Evolutionary conservation across 768 basidiomycete species (phyloP).

Genomic region (Hebeloma cylindrosporum): DNA sequence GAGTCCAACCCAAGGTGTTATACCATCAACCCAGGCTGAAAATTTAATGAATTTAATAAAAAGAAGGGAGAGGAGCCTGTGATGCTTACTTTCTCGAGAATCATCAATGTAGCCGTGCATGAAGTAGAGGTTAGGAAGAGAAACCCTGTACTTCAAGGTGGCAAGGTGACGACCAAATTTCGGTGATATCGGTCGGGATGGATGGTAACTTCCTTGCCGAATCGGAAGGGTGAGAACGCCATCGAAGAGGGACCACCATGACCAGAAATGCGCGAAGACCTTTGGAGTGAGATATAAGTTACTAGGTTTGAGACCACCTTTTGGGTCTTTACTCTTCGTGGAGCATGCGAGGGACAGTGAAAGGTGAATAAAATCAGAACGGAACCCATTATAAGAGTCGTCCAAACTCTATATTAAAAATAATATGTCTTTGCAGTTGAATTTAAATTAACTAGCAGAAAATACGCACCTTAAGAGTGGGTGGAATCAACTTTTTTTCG

Average conservation of each 20-base stretch:
- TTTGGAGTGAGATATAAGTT: conserved; percentile 85
- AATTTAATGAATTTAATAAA: conserved; percentile 7
- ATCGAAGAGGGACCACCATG: conserved; percentile 90
- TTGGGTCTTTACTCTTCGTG: conserved; percentile 33
- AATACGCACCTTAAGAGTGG: conserved; percentile 47
- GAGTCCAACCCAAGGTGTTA: conserved; percentile 78
- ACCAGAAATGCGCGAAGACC: conserved; percentile 85
- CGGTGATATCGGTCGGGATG: conserved; percentile 67
- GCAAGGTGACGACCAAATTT: conserved; percentile 89
- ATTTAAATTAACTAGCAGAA: not conserved
- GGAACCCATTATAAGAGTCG: conserved; percentile 86
- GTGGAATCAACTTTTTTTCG: conserved; percentile 44
- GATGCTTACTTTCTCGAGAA: conserved; percentile 53
- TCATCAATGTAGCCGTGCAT: conserved; percentile 88
- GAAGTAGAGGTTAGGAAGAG: conserved; percentile 75
- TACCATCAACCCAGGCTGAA: conserved; percentile 74
- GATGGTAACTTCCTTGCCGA: conserved; percentile 84
- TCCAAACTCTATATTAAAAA: conserved; percentile 34
- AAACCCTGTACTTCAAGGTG: conserved; percentile 87
- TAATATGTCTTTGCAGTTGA: not conserved
- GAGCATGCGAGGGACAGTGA: conserved; percentile 83
- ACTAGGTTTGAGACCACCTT: conserved; percentile 44
- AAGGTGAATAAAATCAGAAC: conserved; percentile 92
- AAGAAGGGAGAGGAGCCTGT: not conserved
- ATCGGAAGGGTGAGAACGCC: conserved; percentile 76